A percentile compares a stretch with the other conserved stretches of the same genome.
These are phyloP conservation scores for Ophiostoma ips DNA, from an alignment of 2,329 filamentous ascomycete species.

Conservation along the genomic window DNA sequence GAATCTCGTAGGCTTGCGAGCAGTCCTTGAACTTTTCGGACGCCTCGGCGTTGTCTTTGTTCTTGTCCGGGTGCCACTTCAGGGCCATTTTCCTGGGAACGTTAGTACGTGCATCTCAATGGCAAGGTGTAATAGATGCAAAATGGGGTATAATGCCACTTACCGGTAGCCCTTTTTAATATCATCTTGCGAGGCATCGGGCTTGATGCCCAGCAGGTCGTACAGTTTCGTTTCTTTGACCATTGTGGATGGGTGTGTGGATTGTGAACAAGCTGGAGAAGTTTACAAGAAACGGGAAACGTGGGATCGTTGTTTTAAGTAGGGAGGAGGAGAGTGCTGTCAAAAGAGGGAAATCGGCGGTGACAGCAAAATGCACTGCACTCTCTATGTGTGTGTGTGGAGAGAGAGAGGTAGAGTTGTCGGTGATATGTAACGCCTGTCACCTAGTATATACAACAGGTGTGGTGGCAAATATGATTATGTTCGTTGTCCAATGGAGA, in stretches of 20 bases:
- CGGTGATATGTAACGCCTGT: conserved; percentile 2
- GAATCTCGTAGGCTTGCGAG: conserved; percentile 94
- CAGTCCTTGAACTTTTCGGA: conserved; percentile 96
- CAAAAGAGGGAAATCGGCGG: not conserved
- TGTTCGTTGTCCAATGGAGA: not conserved
- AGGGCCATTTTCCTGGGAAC: conserved; percentile 62
- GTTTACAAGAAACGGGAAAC: too few species aligned
- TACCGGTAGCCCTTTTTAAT: conserved; percentile 95
- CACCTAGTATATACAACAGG: not conserved
- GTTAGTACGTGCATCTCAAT: conserved; percentile 3
- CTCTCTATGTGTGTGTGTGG: too few species aligned
- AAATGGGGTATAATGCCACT: conserved; percentile 16
- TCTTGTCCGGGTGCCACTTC: conserved; percentile 96
- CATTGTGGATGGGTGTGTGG: conserved; percentile 16
- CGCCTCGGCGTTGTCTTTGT: conserved; percentile 76
- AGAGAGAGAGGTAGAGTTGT: not conserved
- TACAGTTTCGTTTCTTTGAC: conserved; percentile 48
- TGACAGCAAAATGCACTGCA: too few species aligned
- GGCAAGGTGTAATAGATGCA: not conserved
- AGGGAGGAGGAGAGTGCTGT: not conserved
- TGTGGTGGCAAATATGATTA: conserved; percentile 6
- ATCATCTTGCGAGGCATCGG: conserved; percentile 75
- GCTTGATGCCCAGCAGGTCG: conserved; percentile 66
- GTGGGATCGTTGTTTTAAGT: too few species aligned
- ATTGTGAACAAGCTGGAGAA: not conserved